Evolutionary conservation across 192 early-diverging fungal genomes (phyloP).

Genomic region (Coemansia asiatica): DNA sequence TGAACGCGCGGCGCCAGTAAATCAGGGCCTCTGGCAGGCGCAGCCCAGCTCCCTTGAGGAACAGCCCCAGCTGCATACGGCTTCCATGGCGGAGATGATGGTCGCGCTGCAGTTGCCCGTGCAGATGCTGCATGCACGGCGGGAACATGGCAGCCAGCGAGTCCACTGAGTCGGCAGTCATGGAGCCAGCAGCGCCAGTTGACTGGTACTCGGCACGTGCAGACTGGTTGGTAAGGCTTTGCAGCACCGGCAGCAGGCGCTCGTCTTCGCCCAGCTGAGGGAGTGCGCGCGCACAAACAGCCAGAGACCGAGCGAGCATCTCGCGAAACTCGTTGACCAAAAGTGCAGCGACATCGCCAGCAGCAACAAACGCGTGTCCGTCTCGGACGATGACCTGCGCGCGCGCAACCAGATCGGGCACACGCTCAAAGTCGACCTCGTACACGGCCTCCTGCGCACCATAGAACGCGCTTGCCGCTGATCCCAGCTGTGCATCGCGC

Average conservation of each 20-base stretch:
- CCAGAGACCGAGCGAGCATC: constrained; percentile 52
- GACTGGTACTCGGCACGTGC: constrained; percentile 68
- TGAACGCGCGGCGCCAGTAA: constrained; percentile 89
- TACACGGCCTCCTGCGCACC: constrained; percentile 41
- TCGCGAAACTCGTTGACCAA: constrained; percentile 75
- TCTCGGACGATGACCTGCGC: constrained; percentile 62
- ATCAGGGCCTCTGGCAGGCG: constrained; percentile 84
- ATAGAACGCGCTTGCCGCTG: constrained; percentile 25
- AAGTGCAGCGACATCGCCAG: constrained; percentile 67
- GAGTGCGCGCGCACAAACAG: constrained; percentile 73
- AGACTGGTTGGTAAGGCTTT: constrained; percentile 82
- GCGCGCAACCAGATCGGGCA: constrained; percentile 61
- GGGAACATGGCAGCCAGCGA: constrained; percentile 74
- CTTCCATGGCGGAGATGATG: constrained; percentile 85
- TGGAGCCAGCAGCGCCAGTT: constrained; percentile 54
- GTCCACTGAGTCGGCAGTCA: constrained; percentile 70
- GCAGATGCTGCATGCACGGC: constrained; percentile 87
- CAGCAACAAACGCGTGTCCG: constrained; percentile 75
- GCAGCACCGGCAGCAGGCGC: constrained; percentile 82
- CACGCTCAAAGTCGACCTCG: constrained; percentile 71
- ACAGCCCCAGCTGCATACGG: constrained; percentile 89
- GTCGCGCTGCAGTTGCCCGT: constrained; percentile 66
- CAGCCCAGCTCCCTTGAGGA: constrained; percentile 93
- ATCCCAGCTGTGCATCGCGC: constrained; percentile 19
- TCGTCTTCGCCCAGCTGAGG: constrained; percentile 91